Evolutionary conservation across 495 filamentous ascomycete species (phyloP), one percentile per base, ranked within the genome.

Genomic region (Tuber microsphaerosporum): DNA sequence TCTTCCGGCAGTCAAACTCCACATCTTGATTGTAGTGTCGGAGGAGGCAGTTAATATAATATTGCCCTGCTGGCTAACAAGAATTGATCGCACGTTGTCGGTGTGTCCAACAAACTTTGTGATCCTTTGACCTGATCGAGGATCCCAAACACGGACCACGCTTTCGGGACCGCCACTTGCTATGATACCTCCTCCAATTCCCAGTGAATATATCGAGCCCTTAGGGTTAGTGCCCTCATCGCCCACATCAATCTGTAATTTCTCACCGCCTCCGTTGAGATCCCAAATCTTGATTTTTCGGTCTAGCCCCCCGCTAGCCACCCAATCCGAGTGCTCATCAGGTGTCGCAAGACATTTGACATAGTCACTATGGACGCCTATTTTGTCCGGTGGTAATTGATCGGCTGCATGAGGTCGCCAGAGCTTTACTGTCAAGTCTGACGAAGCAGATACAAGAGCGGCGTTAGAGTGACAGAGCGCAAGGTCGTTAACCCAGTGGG

Each of bases 81-180:
- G 85, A 75, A 99, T 93, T 76, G 93, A 90, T 69, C 95, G 91
- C 76, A 99, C 89, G 77, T 94, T 97, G 85, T 97, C 95, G 48
- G 94, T 97, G 84, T 99, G 95, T n/a, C 95, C 95, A 14, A 97
- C 93, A 74, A 99, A 94, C 82, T 97, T 98, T 71, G 94, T 97
- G 73, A 99, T 91, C 72, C 91, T 88, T 84, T 95, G 93, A 42
- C 95, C 94, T 45, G 93, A 90, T 83, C 89, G 90, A 26, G 93
- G 90, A 85, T 99, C 95, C 94, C 96, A 99, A 75, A 98, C 84
- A 46, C 94, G 87, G 1, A 98, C 95, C 56, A 94, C 92, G 79
- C 92, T 95, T 85, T 99, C 95, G 2, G 95, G 95, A 0, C 95
- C 94, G 73, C 95, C 95, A 81, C 92, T 97, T 26, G 96, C 95